phyloP scores from a whole-genome alignment of 2,329 filamentous ascomycete genomes.

The Penicillium sclerotigenum region DNA sequence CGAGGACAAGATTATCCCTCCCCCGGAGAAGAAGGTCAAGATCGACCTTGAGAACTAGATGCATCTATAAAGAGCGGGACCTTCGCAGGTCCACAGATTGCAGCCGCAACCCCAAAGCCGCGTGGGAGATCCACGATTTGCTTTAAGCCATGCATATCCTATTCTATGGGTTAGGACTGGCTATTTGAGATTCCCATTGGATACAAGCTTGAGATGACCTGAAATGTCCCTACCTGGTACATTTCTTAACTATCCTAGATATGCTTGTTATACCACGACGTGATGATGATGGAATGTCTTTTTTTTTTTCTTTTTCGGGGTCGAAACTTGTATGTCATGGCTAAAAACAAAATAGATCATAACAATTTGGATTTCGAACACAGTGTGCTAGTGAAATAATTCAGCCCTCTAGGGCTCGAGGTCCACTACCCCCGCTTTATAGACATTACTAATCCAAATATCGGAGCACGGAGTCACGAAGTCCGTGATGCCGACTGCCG shows the following conservation, averaged over 20 bases:
- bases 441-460: neutral
- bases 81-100: neutral
- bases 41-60: conserved; percentile 57
- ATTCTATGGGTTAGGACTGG: neutral
- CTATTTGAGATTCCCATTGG: neutral
- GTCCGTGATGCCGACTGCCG: neutral
- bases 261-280: conserved; percentile 9
- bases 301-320: neutral
- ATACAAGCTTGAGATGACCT: neutral
- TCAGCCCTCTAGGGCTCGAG: neutral
- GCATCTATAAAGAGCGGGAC: neutral
- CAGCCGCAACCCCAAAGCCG: neutral
- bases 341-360: neutral
- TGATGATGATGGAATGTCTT: conserved; percentile 20
- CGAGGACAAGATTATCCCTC: conserved; percentile 56
- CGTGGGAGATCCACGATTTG: neutral
- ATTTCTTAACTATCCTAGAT: conserved; percentile 2
- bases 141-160: neutral
- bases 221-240: neutral
- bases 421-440: neutral
- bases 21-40: conserved; percentile 60
- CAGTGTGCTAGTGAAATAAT: neutral
- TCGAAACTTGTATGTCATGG: conserved; percentile 6
- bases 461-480: neutral
- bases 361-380: neutral